phyloP scores from a whole-genome alignment of 1,139 yeast genomes.

The Blastobotrys petasosporus region DNA sequence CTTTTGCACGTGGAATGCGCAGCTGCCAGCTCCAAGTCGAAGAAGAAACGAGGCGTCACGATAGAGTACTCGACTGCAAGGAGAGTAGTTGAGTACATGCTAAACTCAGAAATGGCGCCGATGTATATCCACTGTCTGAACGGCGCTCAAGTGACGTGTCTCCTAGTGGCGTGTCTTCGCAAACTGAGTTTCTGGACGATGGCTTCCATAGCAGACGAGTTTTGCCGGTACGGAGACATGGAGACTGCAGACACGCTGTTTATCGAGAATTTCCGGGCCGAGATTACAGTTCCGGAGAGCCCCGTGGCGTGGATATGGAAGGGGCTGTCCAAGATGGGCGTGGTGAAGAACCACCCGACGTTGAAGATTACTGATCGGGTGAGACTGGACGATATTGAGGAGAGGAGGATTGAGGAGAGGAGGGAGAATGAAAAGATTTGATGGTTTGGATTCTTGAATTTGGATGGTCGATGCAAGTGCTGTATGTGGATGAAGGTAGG shows the following conservation, averaged over 20 bases:
- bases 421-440: too few relatives aligned
- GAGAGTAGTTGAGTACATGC: slow-evolving; percentile 52
- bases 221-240: slow-evolving; percentile 69
- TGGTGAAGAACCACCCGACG: slow-evolving; percentile 34
- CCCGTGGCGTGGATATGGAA: slow-evolving; percentile 72
- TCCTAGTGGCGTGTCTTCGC: slow-evolving; percentile 79
- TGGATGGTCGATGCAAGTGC: too few relatives aligned
- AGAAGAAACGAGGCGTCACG: slow-evolving; percentile 53
- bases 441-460: too few relatives aligned
- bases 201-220: slow-evolving; percentile 82
- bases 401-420: too few relatives aligned
- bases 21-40: slow-evolving; percentile 29
- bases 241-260: slow-evolving; percentile 78
- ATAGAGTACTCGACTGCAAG: slow-evolving; percentile 58
- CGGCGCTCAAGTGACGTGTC: slow-evolving; percentile 82
- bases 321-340: slow-evolving; percentile 57
- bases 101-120: slow-evolving; percentile 59
- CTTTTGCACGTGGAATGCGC: slow-evolving; percentile 64
- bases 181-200: slow-evolving; percentile 85
- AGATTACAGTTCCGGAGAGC: slow-evolving; percentile 47
- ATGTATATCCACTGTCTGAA: slow-evolving; percentile 79
- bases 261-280: slow-evolving; percentile 72
- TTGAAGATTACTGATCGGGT: slow-evolving; percentile 25
- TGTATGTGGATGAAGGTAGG: too few relatives aligned
- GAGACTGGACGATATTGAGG: too few relatives aligned